phyloP scores from a whole-genome alignment of 495 filamentous ascomycete genomes.

The Aspergillus homomorphus region DNA sequence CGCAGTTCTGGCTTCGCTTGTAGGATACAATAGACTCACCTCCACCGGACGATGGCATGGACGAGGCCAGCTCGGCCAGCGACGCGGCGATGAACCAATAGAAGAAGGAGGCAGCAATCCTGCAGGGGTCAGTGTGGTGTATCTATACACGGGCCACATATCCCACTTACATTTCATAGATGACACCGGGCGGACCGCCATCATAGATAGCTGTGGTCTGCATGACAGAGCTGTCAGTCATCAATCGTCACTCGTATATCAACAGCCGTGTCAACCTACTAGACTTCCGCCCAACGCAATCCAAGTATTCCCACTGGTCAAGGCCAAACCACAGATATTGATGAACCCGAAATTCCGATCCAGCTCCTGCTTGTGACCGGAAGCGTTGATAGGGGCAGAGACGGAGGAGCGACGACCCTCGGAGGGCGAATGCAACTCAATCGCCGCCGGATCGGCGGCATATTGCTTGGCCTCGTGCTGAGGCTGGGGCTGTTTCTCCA shows the following conservation, averaged over 20 bases:
- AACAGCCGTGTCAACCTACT: too few species aligned
- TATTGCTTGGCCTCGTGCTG: conserved; percentile 5
- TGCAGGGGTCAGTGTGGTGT: neutral
- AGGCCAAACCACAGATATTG: conserved; percentile 18
- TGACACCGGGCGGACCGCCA: conserved; percentile 18
- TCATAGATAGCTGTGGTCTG: conserved; percentile 13
- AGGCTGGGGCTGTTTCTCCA: neutral
- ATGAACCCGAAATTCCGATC: conserved; percentile 19
- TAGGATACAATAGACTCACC: conserved; percentile 25
- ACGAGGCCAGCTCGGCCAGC: conserved; percentile 57
- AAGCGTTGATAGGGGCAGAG: conserved; percentile 12
- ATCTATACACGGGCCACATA: neutral
- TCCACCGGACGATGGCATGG: conserved; percentile 75
- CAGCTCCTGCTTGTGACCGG: conserved; percentile 18
- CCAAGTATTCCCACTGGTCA: conserved; percentile 21
- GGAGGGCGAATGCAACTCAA: neutral
- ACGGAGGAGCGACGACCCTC: neutral
- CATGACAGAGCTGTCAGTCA: neutral
- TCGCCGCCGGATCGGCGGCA: neutral
- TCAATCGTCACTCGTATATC: neutral
- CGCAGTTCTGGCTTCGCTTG: neutral
- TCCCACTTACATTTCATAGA: conserved; percentile 17
- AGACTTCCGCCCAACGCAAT: conserved; percentile 21
- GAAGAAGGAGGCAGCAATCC: conserved; percentile 19
- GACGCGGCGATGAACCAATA: conserved; percentile 25